Conservation (phyloP, 257 asterid species). For the Plantago elongata region DNA sequence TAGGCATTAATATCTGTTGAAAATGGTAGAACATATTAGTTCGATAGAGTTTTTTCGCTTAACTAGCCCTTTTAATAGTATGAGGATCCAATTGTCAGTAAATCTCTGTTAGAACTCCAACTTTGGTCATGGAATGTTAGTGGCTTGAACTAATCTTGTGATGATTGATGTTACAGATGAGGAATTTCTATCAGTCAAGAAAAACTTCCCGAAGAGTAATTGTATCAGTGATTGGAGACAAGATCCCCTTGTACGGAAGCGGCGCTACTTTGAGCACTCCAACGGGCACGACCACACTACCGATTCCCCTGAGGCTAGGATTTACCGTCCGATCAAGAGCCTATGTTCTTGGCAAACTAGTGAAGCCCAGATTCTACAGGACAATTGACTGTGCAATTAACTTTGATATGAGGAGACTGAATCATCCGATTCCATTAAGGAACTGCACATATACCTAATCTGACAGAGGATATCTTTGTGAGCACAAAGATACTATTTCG, state of each 20-base stretch:
- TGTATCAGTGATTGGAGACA: slow-evolving; percentile 55
- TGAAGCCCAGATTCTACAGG: slow-evolving; percentile 72
- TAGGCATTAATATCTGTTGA: no score
- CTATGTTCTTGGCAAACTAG: slow-evolving; percentile 75
- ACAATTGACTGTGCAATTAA: slow-evolving; percentile 49
- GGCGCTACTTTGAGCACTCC: slow-evolving; percentile 71
- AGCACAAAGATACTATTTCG: slow-evolving; percentile 5
- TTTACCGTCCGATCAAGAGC: slow-evolving; percentile 68
- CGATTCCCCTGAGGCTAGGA: slow-evolving; percentile 52
- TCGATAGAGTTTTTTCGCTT: no score
- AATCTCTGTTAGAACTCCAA: no score
- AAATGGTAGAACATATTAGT: no score
- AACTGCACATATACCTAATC: slow-evolving; percentile 53
- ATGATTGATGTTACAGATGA: slow-evolving; percentile 43
- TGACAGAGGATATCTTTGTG: not conserved
- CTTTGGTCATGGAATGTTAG: not conserved
- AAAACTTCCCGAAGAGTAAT: slow-evolving; percentile 46
- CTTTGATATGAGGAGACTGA: slow-evolving; percentile 51
- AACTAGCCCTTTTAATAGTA: no score
- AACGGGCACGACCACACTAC: slow-evolving; percentile 44
- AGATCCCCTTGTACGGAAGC: slow-evolving; percentile 77
- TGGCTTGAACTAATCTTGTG: not conserved
- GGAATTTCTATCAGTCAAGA: slow-evolving; percentile 64
- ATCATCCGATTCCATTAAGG: slow-evolving; percentile 49
- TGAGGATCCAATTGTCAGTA: no score